Base-by-base conservation (phyloP, 257 asterid species). In the Lycium barbarum region DNA sequence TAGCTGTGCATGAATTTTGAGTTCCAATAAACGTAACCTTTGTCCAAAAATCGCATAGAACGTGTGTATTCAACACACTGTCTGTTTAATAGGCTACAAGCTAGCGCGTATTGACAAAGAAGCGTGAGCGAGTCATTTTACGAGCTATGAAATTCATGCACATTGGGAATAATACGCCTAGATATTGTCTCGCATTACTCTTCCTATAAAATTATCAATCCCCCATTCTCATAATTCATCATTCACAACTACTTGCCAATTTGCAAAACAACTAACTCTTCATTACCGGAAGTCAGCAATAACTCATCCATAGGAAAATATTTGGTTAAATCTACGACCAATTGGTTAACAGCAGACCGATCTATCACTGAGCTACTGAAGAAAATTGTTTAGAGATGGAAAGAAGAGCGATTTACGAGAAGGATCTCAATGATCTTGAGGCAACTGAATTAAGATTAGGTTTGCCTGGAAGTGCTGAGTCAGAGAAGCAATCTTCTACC, bases 391-490 rank as follows among this genome's bases (percentile, higher is more conserved):
- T 45, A 5, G 18, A 74, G 13, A 79, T 79, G 82, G 61, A 35
- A 65, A 84, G 88, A 66, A 38, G 88, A 43, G 87, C 83, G 2
- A 88, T 49, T 26, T 91, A 81, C 70, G 90, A 86, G 58, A 85
- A 68, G 54, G 97, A 53, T 67, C 85, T 93, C 71, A 94, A 94
- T 67, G 74, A 67, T 84, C 91, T 93, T 7, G 88, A 90, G 85
- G 97, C 93, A 45, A 95, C 98, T 10, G 98, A 95, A 61, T 83
- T 95, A 53, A 91, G 93, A 87, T 80, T 96, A 55, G 98, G 95
- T 2, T 81, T 96, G 22, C 98, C 98, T 6, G 99, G 99, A 71
- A 87, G 88, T n/a, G 93, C 89, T 67, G 88, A 86, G 51, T 35
- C 87, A 14, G 92, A 88, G 85, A 85, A 89, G 47, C 90, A 89